A percentile compares a stretch with the other conserved stretches of the same genome.
These are phyloP conservation scores for Pestalotiopsis fici DNA, from an alignment of 2,329 filamentous ascomycete genomes.

Conservation along the genomic window DNA sequence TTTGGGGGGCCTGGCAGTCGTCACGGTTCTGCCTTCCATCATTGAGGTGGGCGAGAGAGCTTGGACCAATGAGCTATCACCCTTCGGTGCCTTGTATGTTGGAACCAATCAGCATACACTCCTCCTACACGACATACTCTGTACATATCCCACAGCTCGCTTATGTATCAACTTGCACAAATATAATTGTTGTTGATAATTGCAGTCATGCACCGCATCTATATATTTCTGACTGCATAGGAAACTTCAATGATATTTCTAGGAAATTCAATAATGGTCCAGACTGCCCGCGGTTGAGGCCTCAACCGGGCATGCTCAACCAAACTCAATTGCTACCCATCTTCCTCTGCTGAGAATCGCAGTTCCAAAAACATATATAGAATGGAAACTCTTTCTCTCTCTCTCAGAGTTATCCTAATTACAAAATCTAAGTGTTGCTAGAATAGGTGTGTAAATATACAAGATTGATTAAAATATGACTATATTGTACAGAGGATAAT, in stretches of 20 bases:
- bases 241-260: no score
- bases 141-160: no score
- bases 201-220: no score
- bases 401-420: not conserved
- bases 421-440: not conserved
- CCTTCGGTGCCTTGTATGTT: not conserved
- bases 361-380: not conserved
- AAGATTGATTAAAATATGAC: not conserved
- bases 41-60: not conserved
- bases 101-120: not conserved
- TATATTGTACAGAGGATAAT: not conserved
- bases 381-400: not conserved
- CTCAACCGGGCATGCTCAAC: no score
- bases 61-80: conserved; percentile 1
- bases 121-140: not conserved
- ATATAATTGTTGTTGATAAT: no score
- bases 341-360: not conserved
- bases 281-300: no score
- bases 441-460: not conserved
- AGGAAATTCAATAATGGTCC: no score
- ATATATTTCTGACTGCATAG: no score
- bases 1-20: conserved; percentile 10
- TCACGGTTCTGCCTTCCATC: conserved; percentile 15
- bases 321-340: no score
- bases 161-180: no score